Evolutionary conservation across 2,329 filamentous ascomycete genomes (phyloP).

Genomic region (Phaeoacremonium minimum): DNA sequence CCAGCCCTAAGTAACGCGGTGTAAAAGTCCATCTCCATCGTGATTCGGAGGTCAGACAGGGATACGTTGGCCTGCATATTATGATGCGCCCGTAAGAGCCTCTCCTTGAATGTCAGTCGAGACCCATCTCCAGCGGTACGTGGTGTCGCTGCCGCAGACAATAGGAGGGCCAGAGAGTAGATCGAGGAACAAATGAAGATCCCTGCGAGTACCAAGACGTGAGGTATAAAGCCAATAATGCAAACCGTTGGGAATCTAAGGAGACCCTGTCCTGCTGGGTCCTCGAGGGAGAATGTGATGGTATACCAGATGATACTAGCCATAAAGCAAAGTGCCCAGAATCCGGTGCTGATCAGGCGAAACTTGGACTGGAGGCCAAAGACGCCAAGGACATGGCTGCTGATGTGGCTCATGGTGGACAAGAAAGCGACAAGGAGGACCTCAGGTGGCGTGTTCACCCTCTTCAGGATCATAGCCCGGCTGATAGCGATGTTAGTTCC

Average conservation of each 20-base stretch:
- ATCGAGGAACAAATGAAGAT: slow-evolving; percentile 73
- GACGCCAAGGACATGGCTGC: slow-evolving; percentile 77
- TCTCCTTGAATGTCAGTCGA: slow-evolving; percentile 45
- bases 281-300: slow-evolving; percentile 55
- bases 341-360: slow-evolving; percentile 78
- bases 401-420: slow-evolving; percentile 84
- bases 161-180: slow-evolving; percentile 69
- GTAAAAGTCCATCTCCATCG: slow-evolving; percentile 92
- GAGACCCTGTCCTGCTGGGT: slow-evolving; percentile 59
- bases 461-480: slow-evolving; percentile 65
- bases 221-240: slow-evolving; percentile 90
- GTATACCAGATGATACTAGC: slow-evolving; percentile 76
- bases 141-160: slow-evolving; percentile 68
- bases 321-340: slow-evolving; percentile 93
- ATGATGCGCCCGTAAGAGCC: slow-evolving; percentile 67
- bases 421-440: slow-evolving; percentile 81
- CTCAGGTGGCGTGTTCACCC: slow-evolving; percentile 85
- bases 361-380: slow-evolving; percentile 74
- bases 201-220: slow-evolving; percentile 79
- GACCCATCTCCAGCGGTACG: slow-evolving; percentile 30
- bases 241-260: slow-evolving; percentile 90
- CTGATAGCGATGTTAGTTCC: slow-evolving; percentile 46
- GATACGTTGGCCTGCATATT: slow-evolving; percentile 94
- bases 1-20: slow-evolving; percentile 82
- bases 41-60: slow-evolving; percentile 73